Percentiles rank a stretch among this genome's conserved stretches.
These are phyloP conservation scores for Gossypium ekmanianum DNA, from an alignment of 345 rosid species.

Conservation along the genomic window DNA sequence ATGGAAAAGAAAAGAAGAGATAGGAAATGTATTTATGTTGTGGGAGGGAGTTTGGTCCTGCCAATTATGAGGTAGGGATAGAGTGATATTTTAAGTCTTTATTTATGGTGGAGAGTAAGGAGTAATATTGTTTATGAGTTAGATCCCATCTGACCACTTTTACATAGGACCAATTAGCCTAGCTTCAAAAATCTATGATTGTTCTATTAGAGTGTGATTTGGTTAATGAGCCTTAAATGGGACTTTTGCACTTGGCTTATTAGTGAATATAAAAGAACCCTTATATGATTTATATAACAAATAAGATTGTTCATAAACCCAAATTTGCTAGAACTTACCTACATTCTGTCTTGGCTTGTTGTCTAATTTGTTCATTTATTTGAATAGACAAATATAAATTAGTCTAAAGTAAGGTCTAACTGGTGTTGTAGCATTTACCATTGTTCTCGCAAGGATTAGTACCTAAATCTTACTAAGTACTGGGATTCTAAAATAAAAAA, in stretches of 20 bases:
- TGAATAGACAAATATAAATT: neutral
- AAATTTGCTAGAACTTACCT: neutral
- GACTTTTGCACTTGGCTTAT: neutral
- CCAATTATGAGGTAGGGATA: too few species aligned
- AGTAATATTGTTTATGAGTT: neutral
- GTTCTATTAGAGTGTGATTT: neutral
- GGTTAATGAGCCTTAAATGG: neutral
- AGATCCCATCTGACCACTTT: neutral
- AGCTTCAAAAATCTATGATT: neutral
- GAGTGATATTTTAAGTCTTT: too few species aligned
- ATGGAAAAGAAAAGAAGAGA: too few species aligned
- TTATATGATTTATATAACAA: neutral
- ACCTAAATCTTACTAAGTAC: too few species aligned
- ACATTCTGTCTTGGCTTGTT: neutral
- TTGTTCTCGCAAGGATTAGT: too few species aligned
- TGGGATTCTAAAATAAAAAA: too few species aligned
- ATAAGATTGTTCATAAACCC: neutral
- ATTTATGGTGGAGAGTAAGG: neutral
- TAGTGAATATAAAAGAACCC: neutral
- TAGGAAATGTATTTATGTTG: too few species aligned
- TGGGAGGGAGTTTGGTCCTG: too few species aligned
- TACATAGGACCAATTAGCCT: neutral
- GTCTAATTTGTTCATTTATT: neutral
- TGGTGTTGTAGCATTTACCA: too few species aligned
- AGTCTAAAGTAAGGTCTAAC: neutral